These are phyloP conservation scores for Diplocarpon rosae DNA, from an alignment of 2,329 filamentous ascomycete genomes.

Conservation along the genomic window DNA sequence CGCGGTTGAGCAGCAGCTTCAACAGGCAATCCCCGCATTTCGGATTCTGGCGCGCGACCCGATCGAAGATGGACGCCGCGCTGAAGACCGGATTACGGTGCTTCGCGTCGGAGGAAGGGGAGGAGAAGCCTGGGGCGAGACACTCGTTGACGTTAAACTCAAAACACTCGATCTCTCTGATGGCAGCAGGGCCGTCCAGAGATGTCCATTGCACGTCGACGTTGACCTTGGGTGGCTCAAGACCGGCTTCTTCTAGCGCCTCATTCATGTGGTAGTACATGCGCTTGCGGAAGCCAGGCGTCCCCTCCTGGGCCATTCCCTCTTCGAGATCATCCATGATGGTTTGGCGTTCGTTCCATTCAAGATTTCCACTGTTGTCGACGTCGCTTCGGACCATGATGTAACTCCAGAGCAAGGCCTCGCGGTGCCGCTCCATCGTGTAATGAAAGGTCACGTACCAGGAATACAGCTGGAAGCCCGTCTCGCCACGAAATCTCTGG, in stretches of 20 bases:
- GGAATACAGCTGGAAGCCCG: constrained; percentile 33
- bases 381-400: constrained; percentile 31
- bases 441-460: constrained; percentile 35
- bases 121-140: constrained; percentile 32
- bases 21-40: constrained; percentile 33
- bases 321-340: constrained; percentile 30
- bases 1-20: constrained; percentile 30
- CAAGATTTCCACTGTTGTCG: constrained; percentile 31
- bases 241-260: constrained; percentile 29
- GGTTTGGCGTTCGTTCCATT: constrained; percentile 30
- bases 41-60: constrained; percentile 29
- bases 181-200: constrained; percentile 31
- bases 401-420: constrained; percentile 34
- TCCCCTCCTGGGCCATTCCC: constrained; percentile 28
- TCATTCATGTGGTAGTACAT: constrained; percentile 31
- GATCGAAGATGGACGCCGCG: constrained; percentile 30
- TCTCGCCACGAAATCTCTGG: constrained; percentile 34
- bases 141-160: constrained; percentile 33
- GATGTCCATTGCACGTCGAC: constrained; percentile 33
- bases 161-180: constrained; percentile 31
- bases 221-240: constrained; percentile 32
- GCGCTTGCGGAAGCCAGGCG: constrained; percentile 27
- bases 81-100: constrained; percentile 30
- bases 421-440: constrained; percentile 33
- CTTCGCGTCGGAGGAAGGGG: constrained; percentile 27